phyloP scores from a whole-genome alignment of 495 filamentous ascomycete genomes.

The Neurospora sp. region DNA sequence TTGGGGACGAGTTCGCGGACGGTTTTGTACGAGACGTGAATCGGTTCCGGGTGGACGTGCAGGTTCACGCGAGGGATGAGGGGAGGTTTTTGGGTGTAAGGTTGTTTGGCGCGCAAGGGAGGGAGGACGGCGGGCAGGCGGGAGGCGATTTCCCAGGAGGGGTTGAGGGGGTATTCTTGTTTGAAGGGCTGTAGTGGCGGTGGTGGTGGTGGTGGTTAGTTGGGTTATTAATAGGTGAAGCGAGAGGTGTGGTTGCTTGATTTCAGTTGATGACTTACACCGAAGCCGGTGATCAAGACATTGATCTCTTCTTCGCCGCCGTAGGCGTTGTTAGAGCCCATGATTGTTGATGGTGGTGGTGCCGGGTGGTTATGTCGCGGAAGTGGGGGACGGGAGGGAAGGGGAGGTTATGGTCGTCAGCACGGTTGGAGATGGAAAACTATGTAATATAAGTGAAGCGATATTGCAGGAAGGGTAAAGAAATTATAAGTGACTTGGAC shows the following conservation, averaged over 20 bases:
- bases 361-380: not conserved
- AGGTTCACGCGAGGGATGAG: conserved; percentile 48
- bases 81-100: conserved; percentile 11
- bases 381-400: not conserved
- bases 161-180: conserved; percentile 52
- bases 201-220: not conserved
- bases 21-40: conserved; percentile 59
- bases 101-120: conserved; percentile 26
- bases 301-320: conserved; percentile 41
- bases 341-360: conserved; percentile 6
- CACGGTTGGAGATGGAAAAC: not conserved
- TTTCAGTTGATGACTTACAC: conserved; percentile 42
- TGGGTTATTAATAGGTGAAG: not conserved
- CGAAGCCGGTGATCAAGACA: conserved; percentile 65
- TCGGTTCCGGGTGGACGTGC: conserved; percentile 52
- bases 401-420: not conserved
- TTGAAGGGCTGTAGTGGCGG: conserved; percentile 61
- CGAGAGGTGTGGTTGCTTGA: not conserved
- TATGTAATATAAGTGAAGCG: not conserved
- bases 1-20: conserved; percentile 52
- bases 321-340: conserved; percentile 28
- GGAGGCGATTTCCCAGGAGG: conserved; percentile 57
- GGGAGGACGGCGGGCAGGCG: conserved; percentile 43
- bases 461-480: not conserved
- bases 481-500: not conserved